These are phyloP conservation scores for Ascosphaera apis DNA, from an alignment of 2,329 filamentous ascomycete genomes.

Conservation along the genomic window DNA sequence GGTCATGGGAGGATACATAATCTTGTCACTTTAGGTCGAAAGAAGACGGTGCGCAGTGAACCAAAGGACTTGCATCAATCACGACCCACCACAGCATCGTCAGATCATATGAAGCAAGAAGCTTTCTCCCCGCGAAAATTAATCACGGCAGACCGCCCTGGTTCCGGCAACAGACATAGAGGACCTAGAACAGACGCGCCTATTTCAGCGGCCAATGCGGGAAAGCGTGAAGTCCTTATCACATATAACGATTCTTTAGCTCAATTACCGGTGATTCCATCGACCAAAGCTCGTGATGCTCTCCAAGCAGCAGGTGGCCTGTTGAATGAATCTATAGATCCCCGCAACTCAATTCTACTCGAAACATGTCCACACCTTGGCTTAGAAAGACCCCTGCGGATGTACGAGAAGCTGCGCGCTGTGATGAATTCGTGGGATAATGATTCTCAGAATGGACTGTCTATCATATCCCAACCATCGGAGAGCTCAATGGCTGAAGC, in stretches of 20 bases:
- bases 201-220: constrained; percentile 56
- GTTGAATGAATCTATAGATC: constrained; percentile 40
- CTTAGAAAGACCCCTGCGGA: constrained; percentile 58
- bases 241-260: constrained; percentile 48
- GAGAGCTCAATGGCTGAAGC: constrained; percentile 29
- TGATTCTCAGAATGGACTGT: constrained; percentile 51
- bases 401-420: constrained; percentile 68
- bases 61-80: no score
- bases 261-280: constrained; percentile 45
- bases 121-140: no score
- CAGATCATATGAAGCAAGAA: no score
- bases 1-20: not conserved
- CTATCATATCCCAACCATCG: constrained; percentile 12
- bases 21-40: not conserved
- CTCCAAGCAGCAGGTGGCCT: constrained; percentile 41
- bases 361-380: constrained; percentile 57
- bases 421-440: constrained; percentile 83
- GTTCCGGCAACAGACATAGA: not conserved
- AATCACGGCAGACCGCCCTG: no score
- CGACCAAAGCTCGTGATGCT: constrained; percentile 53
- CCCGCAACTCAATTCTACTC: constrained; percentile 44
- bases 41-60: not conserved
- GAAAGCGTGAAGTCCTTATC: constrained; percentile 51
- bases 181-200: constrained; percentile 29
- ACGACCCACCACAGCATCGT: no score